Conservation (phyloP, 2,329 filamentous ascomycete genomes). For the Colletotrichum spaethianum region DNA sequence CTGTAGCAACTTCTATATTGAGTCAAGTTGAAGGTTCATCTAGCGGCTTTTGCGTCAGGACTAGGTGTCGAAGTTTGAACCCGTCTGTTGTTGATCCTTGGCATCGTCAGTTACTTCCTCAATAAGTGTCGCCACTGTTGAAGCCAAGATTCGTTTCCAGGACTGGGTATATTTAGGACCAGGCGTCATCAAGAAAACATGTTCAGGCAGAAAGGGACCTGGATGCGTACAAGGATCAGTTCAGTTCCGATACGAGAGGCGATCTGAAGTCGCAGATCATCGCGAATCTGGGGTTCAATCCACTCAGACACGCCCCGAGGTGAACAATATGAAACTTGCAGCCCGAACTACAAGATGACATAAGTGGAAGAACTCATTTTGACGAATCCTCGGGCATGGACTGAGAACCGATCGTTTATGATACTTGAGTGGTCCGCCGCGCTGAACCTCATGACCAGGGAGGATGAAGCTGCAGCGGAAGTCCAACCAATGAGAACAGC, state of each 20-base stretch:
- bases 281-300: background rate
- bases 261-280: background rate
- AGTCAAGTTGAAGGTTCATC: background rate
- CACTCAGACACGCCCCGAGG: background rate
- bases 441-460: background rate
- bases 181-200: background rate
- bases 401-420: background rate
- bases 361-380: background rate
- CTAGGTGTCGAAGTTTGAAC: background rate
- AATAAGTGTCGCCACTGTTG: background rate
- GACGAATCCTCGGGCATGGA: background rate
- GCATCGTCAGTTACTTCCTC: too few relatives aligned
- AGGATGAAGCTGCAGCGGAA: background rate
- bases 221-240: background rate
- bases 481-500: slow-evolving; percentile 11
- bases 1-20: background rate
- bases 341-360: background rate
- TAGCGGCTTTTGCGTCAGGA: background rate
- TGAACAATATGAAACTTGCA: background rate
- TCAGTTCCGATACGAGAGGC: background rate
- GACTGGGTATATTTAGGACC: background rate
- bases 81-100: background rate
- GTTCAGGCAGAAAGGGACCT: background rate
- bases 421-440: slow-evolving; percentile 5
- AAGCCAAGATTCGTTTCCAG: background rate